Conservation (phyloP, 352 stramenopile genomes). For the Globisporangium emineosum region DNA sequence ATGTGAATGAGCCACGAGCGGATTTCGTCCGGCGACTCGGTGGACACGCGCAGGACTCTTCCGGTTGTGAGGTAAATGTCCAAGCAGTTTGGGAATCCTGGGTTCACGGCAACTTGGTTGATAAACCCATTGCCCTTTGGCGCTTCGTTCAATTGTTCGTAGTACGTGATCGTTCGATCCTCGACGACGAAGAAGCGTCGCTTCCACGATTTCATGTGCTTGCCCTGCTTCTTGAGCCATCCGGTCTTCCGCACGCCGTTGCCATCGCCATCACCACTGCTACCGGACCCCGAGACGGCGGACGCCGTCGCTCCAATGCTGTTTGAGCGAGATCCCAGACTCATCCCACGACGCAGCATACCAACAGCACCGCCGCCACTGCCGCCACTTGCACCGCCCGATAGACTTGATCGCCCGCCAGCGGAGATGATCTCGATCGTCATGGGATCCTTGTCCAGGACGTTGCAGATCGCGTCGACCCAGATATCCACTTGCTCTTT, state of each 20-base stretch:
- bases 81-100: conserved; percentile 59
- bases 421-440: conserved; percentile 13
- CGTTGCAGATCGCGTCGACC: conserved; percentile 49
- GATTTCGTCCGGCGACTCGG: conserved; percentile 64
- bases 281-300: not conserved
- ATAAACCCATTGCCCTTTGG: conserved; percentile 60
- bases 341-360: conserved; percentile 11
- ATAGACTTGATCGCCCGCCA: not conserved
- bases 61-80: conserved; percentile 58
- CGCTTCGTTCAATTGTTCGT: conserved; percentile 49
- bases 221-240: conserved; percentile 80
- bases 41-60: conserved; percentile 58
- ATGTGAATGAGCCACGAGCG: conserved; percentile 56
- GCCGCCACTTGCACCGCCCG: not conserved
- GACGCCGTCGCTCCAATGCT: not conserved
- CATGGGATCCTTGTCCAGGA: conserved; percentile 44
- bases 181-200: conserved; percentile 75
- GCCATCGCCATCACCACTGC: conserved; percentile 1
- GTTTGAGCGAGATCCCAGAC: not conserved
- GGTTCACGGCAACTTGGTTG: conserved; percentile 38
- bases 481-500: conserved; percentile 57
- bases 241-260: conserved; percentile 42
- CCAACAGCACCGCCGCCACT: not conserved
- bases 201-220: conserved; percentile 67
- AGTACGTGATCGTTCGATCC: conserved; percentile 53